Conservation (phyloP, 495 filamentous ascomycete species). For the Penicillium goetzii region DNA sequence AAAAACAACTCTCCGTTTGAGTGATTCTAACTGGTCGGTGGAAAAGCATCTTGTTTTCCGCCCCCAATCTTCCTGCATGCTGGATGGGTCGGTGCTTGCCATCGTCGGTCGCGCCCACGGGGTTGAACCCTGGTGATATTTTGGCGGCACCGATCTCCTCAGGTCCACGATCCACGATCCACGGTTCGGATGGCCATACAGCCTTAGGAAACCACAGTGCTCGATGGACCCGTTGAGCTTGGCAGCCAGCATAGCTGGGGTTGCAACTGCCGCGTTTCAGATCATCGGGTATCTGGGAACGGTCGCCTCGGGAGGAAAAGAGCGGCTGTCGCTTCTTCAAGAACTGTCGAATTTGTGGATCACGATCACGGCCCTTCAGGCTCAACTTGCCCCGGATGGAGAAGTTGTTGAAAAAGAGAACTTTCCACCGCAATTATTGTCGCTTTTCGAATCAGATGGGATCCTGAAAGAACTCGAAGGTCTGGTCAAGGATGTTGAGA, state of each 20-base stretch:
- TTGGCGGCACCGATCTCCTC: background rate
- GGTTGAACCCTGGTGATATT: conserved; percentile 8
- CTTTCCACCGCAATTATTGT: conserved; percentile 5
- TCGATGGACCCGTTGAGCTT: conserved; percentile 13
- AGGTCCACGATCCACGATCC: conserved; percentile 1
- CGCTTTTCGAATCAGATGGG: conserved; percentile 3
- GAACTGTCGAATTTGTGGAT: conserved; percentile 14
- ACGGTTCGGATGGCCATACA: background rate
- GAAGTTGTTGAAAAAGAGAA: conserved; percentile 6
- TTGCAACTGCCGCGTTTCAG: conserved; percentile 13
- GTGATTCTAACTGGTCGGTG: background rate
- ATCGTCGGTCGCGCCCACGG: conserved; percentile 1
- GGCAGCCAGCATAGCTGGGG: conserved; percentile 11
- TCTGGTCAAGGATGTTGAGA: conserved; percentile 8
- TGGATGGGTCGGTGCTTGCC: background rate
- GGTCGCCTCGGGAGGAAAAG: background rate
- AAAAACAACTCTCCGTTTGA: background rate
- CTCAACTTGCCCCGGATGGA: conserved; percentile 12
- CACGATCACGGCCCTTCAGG: conserved; percentile 12
- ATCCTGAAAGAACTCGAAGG: conserved; percentile 3
- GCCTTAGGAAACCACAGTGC: background rate
- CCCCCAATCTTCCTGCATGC: conserved; percentile 6
- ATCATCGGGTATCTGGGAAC: conserved; percentile 12
- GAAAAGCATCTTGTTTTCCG: background rate
- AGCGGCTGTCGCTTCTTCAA: conserved; percentile 7